Base-by-base conservation (phyloP, 495 filamentous ascomycete species). In the Xylaria venustula region DNA sequence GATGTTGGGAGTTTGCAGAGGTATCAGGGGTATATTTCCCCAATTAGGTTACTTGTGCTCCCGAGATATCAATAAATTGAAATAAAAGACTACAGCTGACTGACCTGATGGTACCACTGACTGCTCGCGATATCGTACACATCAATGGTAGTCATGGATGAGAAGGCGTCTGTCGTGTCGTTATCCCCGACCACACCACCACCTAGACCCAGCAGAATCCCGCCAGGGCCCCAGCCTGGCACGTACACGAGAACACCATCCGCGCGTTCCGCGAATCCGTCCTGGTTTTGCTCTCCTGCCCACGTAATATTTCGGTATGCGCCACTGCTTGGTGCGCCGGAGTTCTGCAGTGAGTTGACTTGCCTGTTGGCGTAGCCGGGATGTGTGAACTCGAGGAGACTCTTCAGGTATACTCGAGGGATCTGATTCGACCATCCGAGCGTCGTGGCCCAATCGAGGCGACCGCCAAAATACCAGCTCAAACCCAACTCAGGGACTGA, bases 51-150 rank as follows among this genome's bases (percentile, higher is more conserved):
- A n/a, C n/a, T n/a, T n/a, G n/a, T n/a, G n/a, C n/a, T n/a, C n/a
- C n/a, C n/a, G n/a, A n/a, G n/a, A n/a, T n/a, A n/a, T n/a, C n/a
- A n/a, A n/a, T n/a, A n/a, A n/a, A n/a, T n/a, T n/a, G n/a, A n/a
- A n/a, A n/a, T n/a, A n/a, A n/a, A n/a, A n/a, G n/a, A n/a, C n/a
- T n/a, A n/a, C n/a, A n/a, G n/a, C n/a, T n/a, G n/a, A n/a, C n/a
- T n/a, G n/a, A n/a, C n/a, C n/a, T 92, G 89, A 65, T 88, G 89
- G 57, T 89, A 91, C 89, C 89, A 92, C n/a, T 80, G 84, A 14
- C 83, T 87, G n/a, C 71, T 85, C 11, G 83, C 87, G 65, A 92
- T 88, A 63, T 92, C 88, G 70, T 89, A 92, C 9, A 92, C 82
- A 63, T 91, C 87, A 34, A 92, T 84, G 0, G 83, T 77, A 64